Evolutionary conservation across 495 filamentous ascomycete species (phyloP).

Genomic region (Hyaloscypha hepaticicola): DNA sequence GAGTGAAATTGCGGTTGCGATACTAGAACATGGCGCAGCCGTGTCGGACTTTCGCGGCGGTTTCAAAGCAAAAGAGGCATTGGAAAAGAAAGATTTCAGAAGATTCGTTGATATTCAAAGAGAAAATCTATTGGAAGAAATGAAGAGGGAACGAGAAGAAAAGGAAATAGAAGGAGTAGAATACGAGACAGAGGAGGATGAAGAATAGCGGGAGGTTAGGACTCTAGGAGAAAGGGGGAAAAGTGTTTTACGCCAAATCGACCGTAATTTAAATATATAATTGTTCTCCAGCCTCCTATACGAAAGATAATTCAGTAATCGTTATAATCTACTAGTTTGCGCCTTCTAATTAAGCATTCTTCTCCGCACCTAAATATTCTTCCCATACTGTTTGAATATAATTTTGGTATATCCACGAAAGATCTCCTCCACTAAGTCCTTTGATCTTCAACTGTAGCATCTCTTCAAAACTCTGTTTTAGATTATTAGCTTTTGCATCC

Average conservation of each 20-base stretch:
- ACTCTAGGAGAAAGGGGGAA: no score
- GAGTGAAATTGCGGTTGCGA: background rate
- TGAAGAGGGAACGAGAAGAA: background rate
- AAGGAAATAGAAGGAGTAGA: no score
- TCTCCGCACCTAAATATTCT: constrained; percentile 23
- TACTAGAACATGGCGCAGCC: background rate
- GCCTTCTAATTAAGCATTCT: background rate
- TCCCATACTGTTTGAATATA: constrained; percentile 44
- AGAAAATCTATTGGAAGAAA: background rate
- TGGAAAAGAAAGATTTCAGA: background rate
- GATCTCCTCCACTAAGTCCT: constrained; percentile 34
- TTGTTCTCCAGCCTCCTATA: no score
- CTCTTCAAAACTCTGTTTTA: constrained; percentile 36
- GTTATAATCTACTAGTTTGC: no score
- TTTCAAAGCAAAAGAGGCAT: background rate
- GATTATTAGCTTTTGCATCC: constrained; percentile 28
- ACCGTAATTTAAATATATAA: no score
- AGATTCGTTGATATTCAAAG: background rate
- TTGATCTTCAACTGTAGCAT: constrained; percentile 25
- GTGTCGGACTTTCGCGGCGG: background rate
- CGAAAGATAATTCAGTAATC: no score
- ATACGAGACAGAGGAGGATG: no score
- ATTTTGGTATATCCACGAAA: constrained; percentile 47
- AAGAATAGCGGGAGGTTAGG: no score
- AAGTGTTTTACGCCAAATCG: no score